phyloP scores from a whole-genome alignment of 345 rosid species.

The Microcos paniculata region DNA sequence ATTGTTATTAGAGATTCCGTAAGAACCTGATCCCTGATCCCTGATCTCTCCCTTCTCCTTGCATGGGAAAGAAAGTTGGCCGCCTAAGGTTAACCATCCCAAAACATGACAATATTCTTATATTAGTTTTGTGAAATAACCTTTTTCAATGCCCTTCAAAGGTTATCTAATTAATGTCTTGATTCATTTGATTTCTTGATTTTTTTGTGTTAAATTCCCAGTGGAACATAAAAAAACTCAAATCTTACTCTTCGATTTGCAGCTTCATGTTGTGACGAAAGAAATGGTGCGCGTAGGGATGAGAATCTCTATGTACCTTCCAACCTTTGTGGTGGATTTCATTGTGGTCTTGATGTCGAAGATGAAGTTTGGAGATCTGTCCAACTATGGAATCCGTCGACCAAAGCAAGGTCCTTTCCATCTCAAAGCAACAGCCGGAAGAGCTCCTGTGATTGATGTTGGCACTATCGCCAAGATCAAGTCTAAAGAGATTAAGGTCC shows the following conservation, averaged over 20 bases:
- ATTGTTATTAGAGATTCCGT: slow-evolving; percentile 16
- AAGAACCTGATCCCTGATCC: neutral
- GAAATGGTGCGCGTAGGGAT: slow-evolving; percentile 32
- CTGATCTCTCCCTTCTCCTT: too few relatives aligned
- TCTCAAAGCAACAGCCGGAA: slow-evolving; percentile 7
- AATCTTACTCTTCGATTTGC: neutral
- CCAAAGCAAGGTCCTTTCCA: slow-evolving; percentile 18
- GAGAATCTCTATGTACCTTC: slow-evolving; percentile 22
- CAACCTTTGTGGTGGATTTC: slow-evolving; percentile 33
- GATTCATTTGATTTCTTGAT: too few relatives aligned
- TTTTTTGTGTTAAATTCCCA: too few relatives aligned
- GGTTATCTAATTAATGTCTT: too few relatives aligned
- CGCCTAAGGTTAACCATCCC: too few relatives aligned
- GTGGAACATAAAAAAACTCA: too few relatives aligned
- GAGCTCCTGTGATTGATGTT: slow-evolving; percentile 26
- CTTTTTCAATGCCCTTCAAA: too few relatives aligned
- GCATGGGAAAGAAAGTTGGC: neutral
- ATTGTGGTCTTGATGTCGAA: slow-evolving; percentile 17
- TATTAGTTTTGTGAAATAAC: too few relatives aligned
- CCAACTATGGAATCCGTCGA: slow-evolving; percentile 23
- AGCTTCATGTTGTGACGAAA: slow-evolving; percentile 41
- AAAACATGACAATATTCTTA: too few relatives aligned
- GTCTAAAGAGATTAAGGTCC: slow-evolving; percentile 21
- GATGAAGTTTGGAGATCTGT: slow-evolving; percentile 20
- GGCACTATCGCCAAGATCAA: slow-evolving; percentile 25